Evolutionary conservation across 495 filamentous ascomycete species (phyloP).

Genomic region (Penicillium bialowiezense): DNA sequence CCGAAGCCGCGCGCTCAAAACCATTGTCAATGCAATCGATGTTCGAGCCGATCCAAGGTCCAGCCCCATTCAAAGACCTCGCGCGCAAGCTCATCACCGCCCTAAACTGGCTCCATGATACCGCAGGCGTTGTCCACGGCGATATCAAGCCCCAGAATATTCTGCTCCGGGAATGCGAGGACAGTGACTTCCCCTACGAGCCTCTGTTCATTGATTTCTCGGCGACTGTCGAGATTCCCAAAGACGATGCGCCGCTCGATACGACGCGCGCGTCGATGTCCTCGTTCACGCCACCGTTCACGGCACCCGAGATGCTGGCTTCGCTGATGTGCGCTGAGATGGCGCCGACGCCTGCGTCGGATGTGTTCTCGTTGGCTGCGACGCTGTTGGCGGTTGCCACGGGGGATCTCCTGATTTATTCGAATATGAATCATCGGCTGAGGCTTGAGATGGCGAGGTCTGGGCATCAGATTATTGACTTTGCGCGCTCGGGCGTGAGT

Average conservation of each 20-base stretch:
- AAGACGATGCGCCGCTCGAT: constrained; percentile 13
- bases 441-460: constrained; percentile 47
- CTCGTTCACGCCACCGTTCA: constrained; percentile 57
- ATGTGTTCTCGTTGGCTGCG: constrained; percentile 52
- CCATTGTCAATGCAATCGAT: constrained; percentile 44
- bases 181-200: constrained; percentile 31
- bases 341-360: constrained; percentile 19
- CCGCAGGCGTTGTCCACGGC: constrained; percentile 42
- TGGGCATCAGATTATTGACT: constrained; percentile 46
- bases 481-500: constrained; percentile 37
- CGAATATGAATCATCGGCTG: constrained; percentile 41
- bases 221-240: constrained; percentile 42
- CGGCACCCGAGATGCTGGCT: constrained; percentile 52
- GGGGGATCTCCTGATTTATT: constrained; percentile 51
- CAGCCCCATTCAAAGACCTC: constrained; percentile 39
- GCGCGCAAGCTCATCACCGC: constrained; percentile 49
- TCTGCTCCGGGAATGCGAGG: constrained; percentile 27
- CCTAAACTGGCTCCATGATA: constrained; percentile 50
- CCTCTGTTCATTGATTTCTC: constrained; percentile 60
- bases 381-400: constrained; percentile 55
- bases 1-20: constrained; percentile 23
- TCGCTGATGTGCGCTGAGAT: constrained; percentile 25
- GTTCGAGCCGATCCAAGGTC: constrained; percentile 50
- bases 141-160: constrained; percentile 48
- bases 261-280: constrained; percentile 29